Conservation (phyloP, 2,329 filamentous ascomycete genomes). For the Diplodia scrobiculata region DNA sequence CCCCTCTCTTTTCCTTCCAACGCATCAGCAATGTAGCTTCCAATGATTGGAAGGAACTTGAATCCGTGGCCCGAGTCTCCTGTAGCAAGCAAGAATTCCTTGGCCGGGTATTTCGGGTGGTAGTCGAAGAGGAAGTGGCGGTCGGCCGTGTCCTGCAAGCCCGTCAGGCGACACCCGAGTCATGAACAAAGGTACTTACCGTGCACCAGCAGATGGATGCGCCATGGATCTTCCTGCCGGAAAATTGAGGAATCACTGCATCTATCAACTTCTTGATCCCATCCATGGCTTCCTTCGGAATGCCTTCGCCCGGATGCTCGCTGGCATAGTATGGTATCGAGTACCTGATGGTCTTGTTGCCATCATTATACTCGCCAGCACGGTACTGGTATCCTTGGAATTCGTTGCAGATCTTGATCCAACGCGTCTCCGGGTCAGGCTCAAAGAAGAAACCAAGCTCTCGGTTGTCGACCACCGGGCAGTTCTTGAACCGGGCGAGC, state of each 20-base stretch:
- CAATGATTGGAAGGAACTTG: constrained; percentile 40
- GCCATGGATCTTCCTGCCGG: constrained; percentile 34
- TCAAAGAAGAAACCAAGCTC: constrained; percentile 33
- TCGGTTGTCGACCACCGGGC: constrained; percentile 36
- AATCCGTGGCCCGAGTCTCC: constrained; percentile 40
- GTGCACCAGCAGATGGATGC: constrained; percentile 32
- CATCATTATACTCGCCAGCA: background rate
- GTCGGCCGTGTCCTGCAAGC: constrained; percentile 32
- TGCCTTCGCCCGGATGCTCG: constrained; percentile 28
- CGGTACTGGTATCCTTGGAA: constrained; percentile 28
- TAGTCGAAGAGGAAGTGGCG: constrained; percentile 36
- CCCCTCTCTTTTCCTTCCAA: constrained; percentile 33
- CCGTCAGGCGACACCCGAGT: background rate
- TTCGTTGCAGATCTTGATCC: constrained; percentile 29
- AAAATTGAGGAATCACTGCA: constrained; percentile 51
- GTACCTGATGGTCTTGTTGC: constrained; percentile 4
- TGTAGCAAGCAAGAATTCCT: constrained; percentile 37
- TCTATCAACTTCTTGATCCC: constrained; percentile 43
- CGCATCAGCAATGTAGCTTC: constrained; percentile 37
- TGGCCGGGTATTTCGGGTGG: constrained; percentile 31
- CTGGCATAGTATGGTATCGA: constrained; percentile 28
- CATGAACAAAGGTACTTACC: background rate
- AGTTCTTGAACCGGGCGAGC: constrained; percentile 34
- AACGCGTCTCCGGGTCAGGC: constrained; percentile 18
- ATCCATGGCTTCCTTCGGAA: constrained; percentile 37